These are phyloP conservation scores for Eragrostis tef DNA, from an alignment of 202 grass and related monocot species.

Conservation along the genomic window DNA sequence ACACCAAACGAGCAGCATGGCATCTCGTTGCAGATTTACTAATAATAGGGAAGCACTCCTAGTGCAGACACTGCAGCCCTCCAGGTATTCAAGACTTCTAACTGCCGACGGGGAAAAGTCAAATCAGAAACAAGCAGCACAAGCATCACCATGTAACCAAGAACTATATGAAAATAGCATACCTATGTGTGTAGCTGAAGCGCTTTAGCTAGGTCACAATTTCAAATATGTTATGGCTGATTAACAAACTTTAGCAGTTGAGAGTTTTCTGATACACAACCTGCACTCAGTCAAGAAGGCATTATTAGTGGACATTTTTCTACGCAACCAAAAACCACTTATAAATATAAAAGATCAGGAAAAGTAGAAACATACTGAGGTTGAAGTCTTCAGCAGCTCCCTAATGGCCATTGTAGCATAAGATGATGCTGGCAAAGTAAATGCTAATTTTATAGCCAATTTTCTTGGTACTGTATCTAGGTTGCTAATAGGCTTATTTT, in stretches of 20 bases:
- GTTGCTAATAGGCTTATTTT: constrained; percentile 47
- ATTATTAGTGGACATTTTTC: background rate
- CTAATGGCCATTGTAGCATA: constrained; percentile 93
- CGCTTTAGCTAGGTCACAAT: background rate
- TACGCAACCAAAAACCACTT: background rate
- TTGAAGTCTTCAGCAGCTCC: constrained; percentile 88
- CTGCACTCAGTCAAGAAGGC: constrained; percentile 51
- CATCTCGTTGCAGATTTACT: constrained; percentile 1
- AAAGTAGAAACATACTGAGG: constrained; percentile 60
- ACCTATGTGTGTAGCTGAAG: constrained; percentile 16
- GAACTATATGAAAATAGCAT: background rate
- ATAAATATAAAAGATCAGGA: constrained; percentile 20
- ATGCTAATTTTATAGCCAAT: constrained; percentile 74
- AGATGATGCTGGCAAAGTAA: constrained; percentile 86
- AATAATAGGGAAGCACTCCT: background rate
- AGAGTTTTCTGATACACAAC: constrained; percentile 80
- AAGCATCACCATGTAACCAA: background rate
- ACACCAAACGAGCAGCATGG: background rate
- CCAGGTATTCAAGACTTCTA: background rate
- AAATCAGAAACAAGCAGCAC: constrained; percentile 6
- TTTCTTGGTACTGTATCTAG: constrained; percentile 58
- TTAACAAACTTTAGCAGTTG: constrained; percentile 49
- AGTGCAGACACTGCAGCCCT: background rate
- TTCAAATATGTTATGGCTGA: constrained; percentile 19
- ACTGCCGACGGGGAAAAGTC: background rate